A percentile compares a stretch with the other conserved stretches of the same genome.
Conservation (phyloP, 139 green algal species). For the Coelastrella sp. region DNA sequence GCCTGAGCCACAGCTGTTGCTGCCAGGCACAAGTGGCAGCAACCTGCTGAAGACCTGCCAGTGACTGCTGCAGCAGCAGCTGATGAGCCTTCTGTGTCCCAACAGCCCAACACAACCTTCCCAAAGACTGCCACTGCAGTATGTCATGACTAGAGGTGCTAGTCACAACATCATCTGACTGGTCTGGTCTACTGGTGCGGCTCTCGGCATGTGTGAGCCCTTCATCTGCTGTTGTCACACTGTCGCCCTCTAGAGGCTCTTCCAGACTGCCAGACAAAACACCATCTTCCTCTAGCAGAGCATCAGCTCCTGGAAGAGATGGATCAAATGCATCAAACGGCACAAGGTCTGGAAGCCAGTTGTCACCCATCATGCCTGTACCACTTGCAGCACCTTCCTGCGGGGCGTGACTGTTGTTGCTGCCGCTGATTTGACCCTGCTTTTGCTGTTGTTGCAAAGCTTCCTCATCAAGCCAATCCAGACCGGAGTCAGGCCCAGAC, state of each 20-base stretch:
- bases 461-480: slow-evolving; percentile 38
- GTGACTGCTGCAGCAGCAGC: slow-evolving; percentile 30
- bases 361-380: neutral
- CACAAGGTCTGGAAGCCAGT: slow-evolving; percentile 48
- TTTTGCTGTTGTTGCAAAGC: too few relatives aligned
- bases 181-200: too few relatives aligned
- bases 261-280: neutral
- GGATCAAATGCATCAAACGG: slow-evolving; percentile 58
- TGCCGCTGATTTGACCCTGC: neutral
- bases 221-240: neutral
- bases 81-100: neutral
- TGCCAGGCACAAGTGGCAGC: slow-evolving; percentile 25
- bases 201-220: too few relatives aligned
- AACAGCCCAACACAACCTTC: neutral
- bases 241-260: neutral
- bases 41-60: neutral
- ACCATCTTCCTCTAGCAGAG: slow-evolving; percentile 19
- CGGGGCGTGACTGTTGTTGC: neutral
- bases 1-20: slow-evolving; percentile 51
- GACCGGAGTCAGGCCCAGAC: too few relatives aligned
- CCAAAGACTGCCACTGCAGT: too few relatives aligned
- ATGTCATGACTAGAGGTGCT: too few relatives aligned
- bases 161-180: too few relatives aligned
- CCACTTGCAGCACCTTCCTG: too few relatives aligned
- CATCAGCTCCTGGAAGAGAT: slow-evolving; percentile 8